Evolutionary conservation across 2,329 filamentous ascomycete genomes (phyloP), one percentile per base, ranked within the genome.

Genomic region (Setomelanomma holmii): DNA sequence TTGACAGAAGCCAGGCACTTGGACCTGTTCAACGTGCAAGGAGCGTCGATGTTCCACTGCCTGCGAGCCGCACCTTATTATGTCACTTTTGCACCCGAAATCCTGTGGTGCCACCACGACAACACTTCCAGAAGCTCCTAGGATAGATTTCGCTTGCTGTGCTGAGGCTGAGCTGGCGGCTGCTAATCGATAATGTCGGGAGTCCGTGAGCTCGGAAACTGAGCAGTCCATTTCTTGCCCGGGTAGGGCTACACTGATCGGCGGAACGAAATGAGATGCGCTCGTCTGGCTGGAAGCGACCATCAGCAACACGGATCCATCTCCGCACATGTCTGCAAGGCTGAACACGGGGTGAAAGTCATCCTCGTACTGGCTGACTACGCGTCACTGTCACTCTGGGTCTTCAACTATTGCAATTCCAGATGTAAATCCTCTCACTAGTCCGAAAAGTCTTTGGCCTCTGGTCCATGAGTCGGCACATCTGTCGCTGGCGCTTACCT

Each of bases 151-250:
- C 35, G 35, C 51, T 42, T 39, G 22, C 51, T 51, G 40, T 35
- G 51, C 51, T 23, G 45, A 54, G 51, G 45, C 50, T 43, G 51
- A 50, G 42, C 50, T 41, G 14, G 33, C 49, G 53, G 56, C 50
- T 57, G 7, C 46, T 49, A 63, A 64, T 66, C 60, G 60, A 62
- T 60, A 64, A 53, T 8, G 46, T 42, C 50, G 48, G 49, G 17
- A 44, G 38, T 46, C 58, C 58, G 45, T 40, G 34, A 19, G 23
- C 42, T 49, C 49, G 57, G 57, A 49, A 55, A 40, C 38, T 50
- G 44, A 40, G 49, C 22, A 43, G 14, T 8, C 27, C 27, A 30
- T 30, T 8, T 14, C 10, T 10, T 14, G 27, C 27, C 27, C 10
- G 24, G 43, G 21, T 44, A 47, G 40, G 33, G 24, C 22, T 14